A percentile compares a stretch with the other conserved stretches of the same genome.
Conservation (phyloP, 1,284 basidiomycete genomes). For the Pisolithus thermaeus region DNA sequence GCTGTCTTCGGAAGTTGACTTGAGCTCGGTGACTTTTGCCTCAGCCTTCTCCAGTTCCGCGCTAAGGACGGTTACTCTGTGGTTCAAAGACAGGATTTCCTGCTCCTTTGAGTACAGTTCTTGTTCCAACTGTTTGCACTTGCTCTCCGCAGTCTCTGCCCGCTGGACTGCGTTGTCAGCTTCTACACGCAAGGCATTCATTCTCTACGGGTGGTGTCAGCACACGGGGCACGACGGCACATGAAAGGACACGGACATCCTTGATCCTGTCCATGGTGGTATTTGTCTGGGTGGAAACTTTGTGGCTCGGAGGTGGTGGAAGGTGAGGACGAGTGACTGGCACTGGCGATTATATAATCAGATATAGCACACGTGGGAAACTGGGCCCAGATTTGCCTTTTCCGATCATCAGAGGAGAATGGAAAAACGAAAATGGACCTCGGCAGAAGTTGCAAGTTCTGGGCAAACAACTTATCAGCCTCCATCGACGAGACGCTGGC, state of each 20-base stretch:
- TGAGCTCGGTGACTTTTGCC: constrained; percentile 64
- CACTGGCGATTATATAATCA: constrained; percentile 10
- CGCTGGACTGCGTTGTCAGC: constrained; percentile 77
- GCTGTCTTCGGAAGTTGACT: constrained; percentile 66
- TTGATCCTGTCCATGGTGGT: constrained; percentile 69
- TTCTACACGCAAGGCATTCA: constrained; percentile 73
- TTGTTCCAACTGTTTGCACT: constrained; percentile 84
- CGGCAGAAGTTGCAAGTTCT: background rate
- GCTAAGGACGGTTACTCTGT: constrained; percentile 72
- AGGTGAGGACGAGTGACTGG: constrained; percentile 2
- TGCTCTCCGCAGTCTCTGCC: constrained; percentile 80
- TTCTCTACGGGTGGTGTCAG: constrained; percentile 44
- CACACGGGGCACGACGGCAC: constrained; percentile 1
- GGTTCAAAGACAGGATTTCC: constrained; percentile 78
- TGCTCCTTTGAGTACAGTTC: constrained; percentile 82
- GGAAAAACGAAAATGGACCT: background rate
- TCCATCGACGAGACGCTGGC: no score
- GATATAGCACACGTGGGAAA: constrained; percentile 25
- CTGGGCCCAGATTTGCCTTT: constrained; percentile 20
- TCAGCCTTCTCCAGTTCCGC: constrained; percentile 76
- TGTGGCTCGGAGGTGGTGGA: constrained; percentile 4
- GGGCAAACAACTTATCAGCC: no score
- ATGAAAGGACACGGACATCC: constrained; percentile 37
- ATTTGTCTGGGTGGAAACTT: constrained; percentile 7
- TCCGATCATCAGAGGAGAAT: constrained; percentile 24